Evolutionary conservation across 768 basidiomycete species (phyloP).

Genomic region (Agrocybe chaxingu): DNA sequence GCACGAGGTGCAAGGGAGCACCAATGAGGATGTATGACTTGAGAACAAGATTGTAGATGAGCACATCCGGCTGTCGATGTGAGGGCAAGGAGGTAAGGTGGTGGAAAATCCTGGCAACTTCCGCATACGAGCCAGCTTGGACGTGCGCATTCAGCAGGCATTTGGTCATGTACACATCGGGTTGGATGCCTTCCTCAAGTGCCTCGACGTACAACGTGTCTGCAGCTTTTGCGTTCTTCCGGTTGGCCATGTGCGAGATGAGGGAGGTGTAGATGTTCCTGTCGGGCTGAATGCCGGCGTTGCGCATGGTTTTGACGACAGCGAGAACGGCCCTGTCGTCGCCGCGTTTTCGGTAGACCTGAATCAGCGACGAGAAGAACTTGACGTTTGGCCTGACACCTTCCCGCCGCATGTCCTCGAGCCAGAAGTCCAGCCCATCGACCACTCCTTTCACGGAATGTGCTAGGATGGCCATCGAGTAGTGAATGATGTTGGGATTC

Average conservation of each 20-base stretch:
- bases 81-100: slow-evolving; percentile 40
- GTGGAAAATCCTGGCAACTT: slow-evolving; percentile 69
- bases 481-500: slow-evolving; percentile 48
- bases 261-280: slow-evolving; percentile 60
- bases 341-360: slow-evolving; percentile 49
- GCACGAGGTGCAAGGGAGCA: slow-evolving; percentile 67
- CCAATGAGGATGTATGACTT: slow-evolving; percentile 83
- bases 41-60: slow-evolving; percentile 74
- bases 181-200: slow-evolving; percentile 54
- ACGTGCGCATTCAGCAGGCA: slow-evolving; percentile 82
- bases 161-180: slow-evolving; percentile 63
- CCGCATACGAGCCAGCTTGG: slow-evolving; percentile 74
- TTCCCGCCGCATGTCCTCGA: slow-evolving; percentile 35
- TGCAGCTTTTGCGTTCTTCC: slow-evolving; percentile 60
- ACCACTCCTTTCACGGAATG: slow-evolving; percentile 44
- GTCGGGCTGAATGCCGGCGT: slow-evolving; percentile 42
- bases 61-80: slow-evolving; percentile 45
- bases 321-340: slow-evolving; percentile 49
- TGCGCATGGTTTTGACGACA: slow-evolving; percentile 62
- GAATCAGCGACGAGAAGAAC: slow-evolving; percentile 60
- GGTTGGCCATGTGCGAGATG: slow-evolving; percentile 61
- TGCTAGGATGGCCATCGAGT: slow-evolving; percentile 54
- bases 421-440: slow-evolving; percentile 50
- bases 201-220: slow-evolving; percentile 67
- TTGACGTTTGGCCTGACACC: slow-evolving; percentile 52